These are phyloP conservation scores for Cylindrodendrum hubeiense DNA, from an alignment of 2,329 filamentous ascomycete genomes.

Conservation along the genomic window DNA sequence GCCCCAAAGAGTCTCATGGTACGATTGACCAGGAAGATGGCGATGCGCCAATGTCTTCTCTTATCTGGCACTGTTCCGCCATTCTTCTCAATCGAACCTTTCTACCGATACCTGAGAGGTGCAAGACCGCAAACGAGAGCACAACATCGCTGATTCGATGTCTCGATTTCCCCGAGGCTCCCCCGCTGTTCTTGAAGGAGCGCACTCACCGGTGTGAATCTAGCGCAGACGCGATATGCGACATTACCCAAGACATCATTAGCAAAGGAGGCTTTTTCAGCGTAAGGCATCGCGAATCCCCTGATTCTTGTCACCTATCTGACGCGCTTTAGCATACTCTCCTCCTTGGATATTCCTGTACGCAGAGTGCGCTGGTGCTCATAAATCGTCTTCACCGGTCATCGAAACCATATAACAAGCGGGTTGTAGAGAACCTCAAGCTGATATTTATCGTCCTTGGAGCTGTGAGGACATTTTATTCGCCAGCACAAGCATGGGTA, in stretches of 20 bases:
- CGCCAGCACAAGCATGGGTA: slow-evolving; percentile 7
- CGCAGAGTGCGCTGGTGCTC: slow-evolving; percentile 8
- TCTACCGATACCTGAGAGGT: slow-evolving; percentile 14
- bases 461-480: slow-evolving; percentile 9
- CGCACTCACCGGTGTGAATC: slow-evolving; percentile 22
- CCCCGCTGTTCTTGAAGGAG: slow-evolving; percentile 22
- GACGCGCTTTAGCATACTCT: background rate
- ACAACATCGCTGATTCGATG: background rate
- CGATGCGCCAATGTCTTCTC: background rate
- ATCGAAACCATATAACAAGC: slow-evolving; percentile 5
- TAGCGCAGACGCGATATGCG: slow-evolving; percentile 22
- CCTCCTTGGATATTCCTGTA: slow-evolving; percentile 14
- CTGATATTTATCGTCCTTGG: background rate
- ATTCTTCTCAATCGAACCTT: slow-evolving; percentile 17
- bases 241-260: slow-evolving; percentile 7
- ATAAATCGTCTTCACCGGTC: slow-evolving; percentile 7
- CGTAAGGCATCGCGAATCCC: background rate
- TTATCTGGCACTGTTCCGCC: slow-evolving; percentile 16
- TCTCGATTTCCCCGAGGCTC: slow-evolving; percentile 16
- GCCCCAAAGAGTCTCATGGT: background rate
- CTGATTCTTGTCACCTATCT: background rate
- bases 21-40: background rate
- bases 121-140: background rate
- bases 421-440: slow-evolving; percentile 9
- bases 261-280: slow-evolving; percentile 6